These are phyloP conservation scores for Mollisiaceae sp. DNA, from an alignment of 2,329 filamentous ascomycete genomes.

Conservation along the genomic window DNA sequence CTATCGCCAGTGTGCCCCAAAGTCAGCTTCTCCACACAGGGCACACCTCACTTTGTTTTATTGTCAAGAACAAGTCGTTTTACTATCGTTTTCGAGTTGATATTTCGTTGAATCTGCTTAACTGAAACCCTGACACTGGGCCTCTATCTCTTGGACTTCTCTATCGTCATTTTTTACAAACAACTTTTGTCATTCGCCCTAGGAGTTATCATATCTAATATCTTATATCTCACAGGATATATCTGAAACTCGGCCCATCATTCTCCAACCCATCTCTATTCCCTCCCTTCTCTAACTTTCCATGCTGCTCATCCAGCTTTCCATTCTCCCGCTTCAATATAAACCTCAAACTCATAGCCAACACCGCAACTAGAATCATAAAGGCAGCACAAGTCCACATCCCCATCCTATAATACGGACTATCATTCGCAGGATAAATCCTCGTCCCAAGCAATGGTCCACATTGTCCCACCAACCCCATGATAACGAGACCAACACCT, in stretches of 20 bases:
- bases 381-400: constrained; percentile 65
- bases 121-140: too few species aligned
- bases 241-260: constrained; percentile 1
- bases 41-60: too few species aligned
- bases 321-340: constrained; percentile 65
- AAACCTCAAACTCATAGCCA: constrained; percentile 58
- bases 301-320: constrained; percentile 56
- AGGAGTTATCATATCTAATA: not conserved
- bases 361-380: constrained; percentile 61
- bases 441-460: constrained; percentile 68
- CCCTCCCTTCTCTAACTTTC: constrained; percentile 19
- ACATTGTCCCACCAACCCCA: constrained; percentile 70
- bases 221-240: not conserved
- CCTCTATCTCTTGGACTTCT: too few species aligned
- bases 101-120: too few species aligned
- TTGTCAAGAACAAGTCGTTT: too few species aligned
- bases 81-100: too few species aligned
- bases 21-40: too few species aligned
- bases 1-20: too few species aligned
- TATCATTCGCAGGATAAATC: constrained; percentile 58
- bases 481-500: constrained; percentile 67
- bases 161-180: too few species aligned
- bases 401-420: constrained; percentile 57
- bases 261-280: not conserved
- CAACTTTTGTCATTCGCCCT: not conserved